Evolutionary conservation across 805 yeast species (phyloP).

Genomic region (Lipomyces mesembrius): DNA sequence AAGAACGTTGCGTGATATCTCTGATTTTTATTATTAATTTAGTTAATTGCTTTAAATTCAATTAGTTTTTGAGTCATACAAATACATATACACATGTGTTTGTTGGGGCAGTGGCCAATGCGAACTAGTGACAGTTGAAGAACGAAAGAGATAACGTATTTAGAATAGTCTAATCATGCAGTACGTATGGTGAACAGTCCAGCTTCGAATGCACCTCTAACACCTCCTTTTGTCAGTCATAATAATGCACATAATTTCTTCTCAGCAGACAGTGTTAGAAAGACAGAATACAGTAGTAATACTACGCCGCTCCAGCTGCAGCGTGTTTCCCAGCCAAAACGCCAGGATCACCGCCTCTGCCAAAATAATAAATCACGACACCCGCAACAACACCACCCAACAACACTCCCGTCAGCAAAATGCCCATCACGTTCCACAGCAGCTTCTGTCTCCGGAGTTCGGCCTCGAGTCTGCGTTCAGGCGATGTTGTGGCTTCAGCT

Average conservation of each 20-base stretch:
- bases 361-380: constrained; percentile 29
- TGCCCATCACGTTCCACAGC: constrained; percentile 26
- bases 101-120: not conserved
- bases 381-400: constrained; percentile 35
- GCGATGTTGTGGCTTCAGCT: constrained; percentile 22
- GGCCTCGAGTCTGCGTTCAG: constrained; percentile 24
- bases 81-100: not conserved
- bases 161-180: not conserved
- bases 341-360: constrained; percentile 24
- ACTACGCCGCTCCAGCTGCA: not conserved
- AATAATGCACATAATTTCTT: not conserved
- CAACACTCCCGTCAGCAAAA: constrained; percentile 24
- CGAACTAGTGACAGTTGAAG: not conserved
- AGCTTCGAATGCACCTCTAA: not conserved
- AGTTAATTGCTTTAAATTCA: constrained; percentile 1
- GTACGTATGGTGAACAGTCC: not conserved
- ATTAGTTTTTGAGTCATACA: not conserved
- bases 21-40: too few relatives aligned
- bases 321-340: constrained; percentile 21
- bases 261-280: not conserved
- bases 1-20: not conserved
- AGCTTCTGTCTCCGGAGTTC: constrained; percentile 24
- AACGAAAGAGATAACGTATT: not conserved
- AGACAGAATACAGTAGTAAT: not conserved
- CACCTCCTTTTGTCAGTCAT: not conserved